Evolutionary conservation across 257 asterid species (phyloP).

Genomic region (Phtheirospermum japonicum): DNA sequence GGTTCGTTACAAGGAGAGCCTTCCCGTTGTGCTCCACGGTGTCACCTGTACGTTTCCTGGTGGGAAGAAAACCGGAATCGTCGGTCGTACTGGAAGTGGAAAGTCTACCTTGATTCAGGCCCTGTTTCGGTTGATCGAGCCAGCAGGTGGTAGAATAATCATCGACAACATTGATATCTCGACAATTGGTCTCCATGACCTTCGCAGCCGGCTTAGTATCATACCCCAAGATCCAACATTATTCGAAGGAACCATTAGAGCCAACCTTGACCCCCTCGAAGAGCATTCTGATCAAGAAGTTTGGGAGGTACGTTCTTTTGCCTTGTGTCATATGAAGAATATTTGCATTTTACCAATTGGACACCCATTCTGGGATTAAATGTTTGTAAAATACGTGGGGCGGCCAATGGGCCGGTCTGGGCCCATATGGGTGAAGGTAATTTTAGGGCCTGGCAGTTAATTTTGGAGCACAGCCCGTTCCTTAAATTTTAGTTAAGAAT

Average conservation of each 20-base stretch:
- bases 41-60: constrained; percentile 91
- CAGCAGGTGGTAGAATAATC: constrained; percentile 79
- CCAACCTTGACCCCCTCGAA: constrained; percentile 87
- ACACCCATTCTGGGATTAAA: not conserved
- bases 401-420: not conserved
- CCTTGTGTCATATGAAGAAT: not conserved
- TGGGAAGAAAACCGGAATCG: constrained; percentile 91
- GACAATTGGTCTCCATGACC: constrained; percentile 91
- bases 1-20: constrained; percentile 94
- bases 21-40: constrained; percentile 93
- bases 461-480: not conserved
- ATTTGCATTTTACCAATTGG: not conserved
- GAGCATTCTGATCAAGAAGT: constrained; percentile 83
- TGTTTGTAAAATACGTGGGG: no score
- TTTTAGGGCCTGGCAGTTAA: not conserved
- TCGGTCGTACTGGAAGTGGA: constrained; percentile 99
- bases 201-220: constrained; percentile 83
- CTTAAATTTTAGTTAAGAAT: no score
- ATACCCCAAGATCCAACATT: constrained; percentile 97
- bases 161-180: constrained; percentile 82
- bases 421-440: not conserved
- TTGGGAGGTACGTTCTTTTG: constrained; percentile 66
- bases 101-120: constrained; percentile 98
- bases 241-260: constrained; percentile 95
- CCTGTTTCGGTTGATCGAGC: constrained; percentile 87